A percentile compares a stretch with the other conserved stretches of the same genome.
These are phyloP conservation scores for Nicotiana otophora DNA, from an alignment of 257 asterid species.

Conservation along the genomic window DNA sequence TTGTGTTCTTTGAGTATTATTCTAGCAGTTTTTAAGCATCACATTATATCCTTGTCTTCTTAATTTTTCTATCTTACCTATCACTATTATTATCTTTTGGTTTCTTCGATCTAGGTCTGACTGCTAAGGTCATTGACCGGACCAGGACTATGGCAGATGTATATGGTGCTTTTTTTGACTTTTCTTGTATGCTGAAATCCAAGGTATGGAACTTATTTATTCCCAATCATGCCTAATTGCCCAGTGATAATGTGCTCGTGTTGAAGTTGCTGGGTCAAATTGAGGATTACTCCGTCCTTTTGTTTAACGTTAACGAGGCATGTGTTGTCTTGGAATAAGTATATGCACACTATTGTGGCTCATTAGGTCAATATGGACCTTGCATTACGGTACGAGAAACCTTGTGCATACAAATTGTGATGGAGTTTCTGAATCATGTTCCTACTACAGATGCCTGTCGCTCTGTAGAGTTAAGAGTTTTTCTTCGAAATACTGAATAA, in stretches of 20 bases:
- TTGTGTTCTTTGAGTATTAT: neutral
- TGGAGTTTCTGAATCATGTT: neutral
- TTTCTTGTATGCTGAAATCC: conserved; percentile 71
- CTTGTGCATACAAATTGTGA: neutral
- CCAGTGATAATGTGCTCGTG: neutral
- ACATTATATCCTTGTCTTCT: neutral
- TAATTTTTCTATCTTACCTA: neutral
- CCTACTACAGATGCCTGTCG: neutral
- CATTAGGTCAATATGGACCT: neutral
- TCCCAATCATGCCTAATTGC: neutral
- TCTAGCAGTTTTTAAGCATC: neutral
- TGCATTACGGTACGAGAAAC: neutral
- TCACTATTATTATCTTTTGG: conserved; percentile 6
- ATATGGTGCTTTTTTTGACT: conserved; percentile 88
- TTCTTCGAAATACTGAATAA: neutral
- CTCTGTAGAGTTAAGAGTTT: neutral
- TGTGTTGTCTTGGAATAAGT: conserved; percentile 2
- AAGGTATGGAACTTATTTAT: conserved; percentile 53
- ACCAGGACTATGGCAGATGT: conserved; percentile 80
- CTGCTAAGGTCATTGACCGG: conserved; percentile 77
- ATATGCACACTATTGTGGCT: neutral
- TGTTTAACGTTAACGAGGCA: neutral
- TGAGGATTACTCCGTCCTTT: neutral
- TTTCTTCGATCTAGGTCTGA: conserved; percentile 58
- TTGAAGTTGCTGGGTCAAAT: neutral